Percentiles rank a stretch among this genome's conserved stretches.
These are phyloP conservation scores for Podospora didyma DNA, from an alignment of 495 filamentous ascomycete species.

Conservation along the genomic window DNA sequence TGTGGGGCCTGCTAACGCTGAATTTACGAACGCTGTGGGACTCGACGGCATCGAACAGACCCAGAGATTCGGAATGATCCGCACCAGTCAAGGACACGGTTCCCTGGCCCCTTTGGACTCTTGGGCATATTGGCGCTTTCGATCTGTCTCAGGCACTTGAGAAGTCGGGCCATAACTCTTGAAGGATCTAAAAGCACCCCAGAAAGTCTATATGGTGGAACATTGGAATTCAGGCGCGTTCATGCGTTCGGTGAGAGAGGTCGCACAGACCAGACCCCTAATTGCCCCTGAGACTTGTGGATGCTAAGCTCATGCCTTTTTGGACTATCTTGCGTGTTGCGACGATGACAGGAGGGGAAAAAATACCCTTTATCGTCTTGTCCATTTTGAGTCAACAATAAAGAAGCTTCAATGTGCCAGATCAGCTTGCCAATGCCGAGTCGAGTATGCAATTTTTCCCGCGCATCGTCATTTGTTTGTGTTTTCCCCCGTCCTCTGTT, in stretches of 20 bases:
- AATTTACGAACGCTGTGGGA: too few relatives aligned
- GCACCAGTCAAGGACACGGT: neutral
- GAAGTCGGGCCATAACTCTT: constrained; percentile 1
- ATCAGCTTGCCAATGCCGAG: too few relatives aligned
- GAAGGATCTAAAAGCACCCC: constrained; percentile 10
- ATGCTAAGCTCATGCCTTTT: too few relatives aligned
- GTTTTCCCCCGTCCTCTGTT: neutral
- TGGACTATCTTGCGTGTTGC: neutral
- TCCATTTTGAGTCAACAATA: too few relatives aligned
- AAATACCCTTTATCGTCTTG: too few relatives aligned
- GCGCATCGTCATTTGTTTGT: neutral
- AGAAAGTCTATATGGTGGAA: constrained; percentile 4
- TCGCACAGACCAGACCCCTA: neutral
- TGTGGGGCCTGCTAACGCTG: neutral
- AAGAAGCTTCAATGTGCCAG: too few relatives aligned
- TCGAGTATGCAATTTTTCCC: neutral
- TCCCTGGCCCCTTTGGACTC: neutral
- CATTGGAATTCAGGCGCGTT: neutral
- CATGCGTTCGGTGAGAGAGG: neutral
- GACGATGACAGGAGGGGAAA: neutral
- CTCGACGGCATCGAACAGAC: neutral
- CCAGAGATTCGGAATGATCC: neutral
- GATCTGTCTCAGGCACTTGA: neutral
- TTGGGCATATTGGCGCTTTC: neutral
- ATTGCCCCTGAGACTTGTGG: neutral